Evolutionary conservation across 345 rosid genomes (phyloP), one percentile per base, ranked within the genome.

Genomic region (Linum tenue): DNA sequence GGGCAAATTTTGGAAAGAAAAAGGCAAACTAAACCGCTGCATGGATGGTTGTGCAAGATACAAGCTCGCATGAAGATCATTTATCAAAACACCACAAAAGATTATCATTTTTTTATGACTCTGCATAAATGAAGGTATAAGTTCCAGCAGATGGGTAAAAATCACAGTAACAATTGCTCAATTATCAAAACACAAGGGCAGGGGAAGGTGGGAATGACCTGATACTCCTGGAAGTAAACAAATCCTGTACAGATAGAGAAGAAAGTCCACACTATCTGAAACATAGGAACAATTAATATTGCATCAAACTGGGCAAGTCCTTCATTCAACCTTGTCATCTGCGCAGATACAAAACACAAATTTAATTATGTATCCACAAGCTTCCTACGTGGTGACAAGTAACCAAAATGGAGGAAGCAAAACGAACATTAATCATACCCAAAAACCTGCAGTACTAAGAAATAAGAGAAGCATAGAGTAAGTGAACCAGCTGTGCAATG

Each of bases 231-330:
- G 76, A 94, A 94, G 83, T 90, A 94, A 55, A 94, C 72, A 79
- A 90, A 90, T 84, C 97, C 99, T 74, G 99, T 94, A 84, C 89
- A 90, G 51, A 94, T 94, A 70, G 99, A 94, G 79, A 94, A 90
- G 87, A 90, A 94, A 66, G 99, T 90, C 99, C 99, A 94, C 64
- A 88, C 97, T 78, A 94, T 94, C 81, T 94, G 97, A 81, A 94
- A 94, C 99, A 94, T 94, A 5, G 99, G 99, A 80, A 94, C 99
- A 66, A 94, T 94, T 60, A 90, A 90, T 70, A 94, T 88, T 64
- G 99, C 99, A 76, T 94, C 99, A 48, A 85, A 94, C 41, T 86
- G 74, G 22, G 99, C 75, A 77, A 94, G 78, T 60, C 99, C 99
- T 75, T 90, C 99, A 69, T 94, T 94, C 80, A 94, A 77, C 71